Conservation (phyloP, 2,329 filamentous ascomycete species). For the Anthostomella pinea region DNA sequence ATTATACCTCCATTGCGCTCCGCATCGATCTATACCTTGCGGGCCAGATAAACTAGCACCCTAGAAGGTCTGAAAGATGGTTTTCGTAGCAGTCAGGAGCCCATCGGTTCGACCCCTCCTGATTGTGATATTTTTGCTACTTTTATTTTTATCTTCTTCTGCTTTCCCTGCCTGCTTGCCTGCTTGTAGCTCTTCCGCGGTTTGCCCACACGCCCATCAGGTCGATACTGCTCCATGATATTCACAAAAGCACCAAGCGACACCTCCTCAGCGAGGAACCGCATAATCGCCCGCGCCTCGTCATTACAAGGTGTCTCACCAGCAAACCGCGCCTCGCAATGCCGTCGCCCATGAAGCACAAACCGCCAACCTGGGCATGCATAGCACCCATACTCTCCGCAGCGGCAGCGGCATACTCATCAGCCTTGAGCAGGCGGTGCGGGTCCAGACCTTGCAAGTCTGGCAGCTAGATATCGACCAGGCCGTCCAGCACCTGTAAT, state of each 20-base stretch:
- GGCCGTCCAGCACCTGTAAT: constrained; percentile 68
- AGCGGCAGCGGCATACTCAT: constrained; percentile 70
- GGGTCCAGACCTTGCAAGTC: constrained; percentile 83
- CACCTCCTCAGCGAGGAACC: constrained; percentile 70
- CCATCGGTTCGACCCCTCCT: too few species aligned
- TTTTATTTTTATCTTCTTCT: too few species aligned
- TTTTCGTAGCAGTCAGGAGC: too few species aligned
- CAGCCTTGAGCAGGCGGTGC: constrained; percentile 71
- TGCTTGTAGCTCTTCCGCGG: constrained; percentile 46
- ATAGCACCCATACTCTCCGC: constrained; percentile 76
- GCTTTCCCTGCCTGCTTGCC: constrained; percentile 11
- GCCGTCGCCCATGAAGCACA: constrained; percentile 78
- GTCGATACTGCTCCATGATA: constrained; percentile 87
- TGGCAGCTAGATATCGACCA: constrained; percentile 84
- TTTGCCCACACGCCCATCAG: constrained; percentile 79
- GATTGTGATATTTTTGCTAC: too few species aligned
- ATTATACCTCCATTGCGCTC: too few species aligned
- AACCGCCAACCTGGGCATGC: constrained; percentile 77
- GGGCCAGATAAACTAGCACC: too few species aligned
- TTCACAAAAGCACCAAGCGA: constrained; percentile 76
- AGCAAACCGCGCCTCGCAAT: constrained; percentile 76
- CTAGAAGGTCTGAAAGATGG: too few species aligned
- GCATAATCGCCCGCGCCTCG: constrained; percentile 72
- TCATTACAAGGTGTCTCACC: constrained; percentile 78
- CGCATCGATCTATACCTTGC: too few species aligned